A percentile compares a stretch with the other conserved stretches of the same genome.
phyloP scores from a whole-genome alignment of 2,329 filamentous ascomycete species.

The Aspergillus fijiensis region DNA sequence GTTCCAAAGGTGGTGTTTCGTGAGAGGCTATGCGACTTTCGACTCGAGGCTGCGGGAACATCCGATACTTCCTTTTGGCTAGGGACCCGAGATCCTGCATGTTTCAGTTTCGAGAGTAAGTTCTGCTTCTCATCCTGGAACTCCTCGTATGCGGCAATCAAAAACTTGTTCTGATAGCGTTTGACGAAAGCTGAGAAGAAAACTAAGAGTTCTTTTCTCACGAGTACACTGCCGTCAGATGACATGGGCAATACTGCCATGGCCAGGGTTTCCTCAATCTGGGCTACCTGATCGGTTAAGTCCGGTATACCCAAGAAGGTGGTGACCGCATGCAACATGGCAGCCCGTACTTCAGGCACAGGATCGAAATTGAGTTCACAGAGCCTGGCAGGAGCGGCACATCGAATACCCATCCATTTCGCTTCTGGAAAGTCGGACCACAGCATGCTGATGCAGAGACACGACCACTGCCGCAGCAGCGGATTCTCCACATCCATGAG shows the following conservation, averaged over 20 bases:
- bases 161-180: slow-evolving; percentile 86
- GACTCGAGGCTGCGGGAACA: slow-evolving; percentile 24
- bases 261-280: slow-evolving; percentile 87
- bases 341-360: slow-evolving; percentile 87
- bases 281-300: slow-evolving; percentile 83
- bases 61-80: slow-evolving; percentile 21
- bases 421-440: slow-evolving; percentile 90
- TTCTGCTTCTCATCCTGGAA: slow-evolving; percentile 78
- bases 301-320: slow-evolving; percentile 93
- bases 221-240: slow-evolving; percentile 89
- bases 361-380: slow-evolving; percentile 79
- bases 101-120: slow-evolving; percentile 54
- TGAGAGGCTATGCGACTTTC: slow-evolving; percentile 49
- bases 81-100: slow-evolving; percentile 23
- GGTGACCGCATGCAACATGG: slow-evolving; percentile 90
- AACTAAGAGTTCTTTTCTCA: slow-evolving; percentile 87
- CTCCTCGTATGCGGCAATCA: slow-evolving; percentile 90
- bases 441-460: slow-evolving; percentile 89
- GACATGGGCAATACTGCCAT: slow-evolving; percentile 88
- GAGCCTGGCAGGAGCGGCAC: slow-evolving; percentile 78
- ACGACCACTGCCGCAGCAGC: slow-evolving; percentile 90
- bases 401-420: slow-evolving; percentile 92
- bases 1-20: slow-evolving; percentile 89
- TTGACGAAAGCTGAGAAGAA: slow-evolving; percentile 91
- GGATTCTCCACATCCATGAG: slow-evolving; percentile 83